Evolutionary conservation across 108 stramenopile species (phyloP), one percentile per base, ranked within the genome.

Genomic region (Stephanodiscus minutulus): DNA sequence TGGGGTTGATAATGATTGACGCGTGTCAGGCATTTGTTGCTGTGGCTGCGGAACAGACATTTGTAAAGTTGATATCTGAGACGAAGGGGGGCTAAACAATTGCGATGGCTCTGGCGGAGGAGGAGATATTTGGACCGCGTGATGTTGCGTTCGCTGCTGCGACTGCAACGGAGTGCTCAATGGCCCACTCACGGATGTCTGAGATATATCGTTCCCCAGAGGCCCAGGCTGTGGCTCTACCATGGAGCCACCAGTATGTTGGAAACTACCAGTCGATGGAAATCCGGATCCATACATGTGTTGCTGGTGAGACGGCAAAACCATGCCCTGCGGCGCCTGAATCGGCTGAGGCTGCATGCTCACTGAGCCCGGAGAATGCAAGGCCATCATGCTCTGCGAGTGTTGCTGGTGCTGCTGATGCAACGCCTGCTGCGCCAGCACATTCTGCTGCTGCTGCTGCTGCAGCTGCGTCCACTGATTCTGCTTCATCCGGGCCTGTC

Each of bases 401-500:
- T 47, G 41, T 28, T 61, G 70, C 59, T 71, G 59, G 18, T 58
- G 57, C 57, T 79, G 77, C 60, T 73, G 82, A 58, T 54, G 69
- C 48, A 59, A 28, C 12, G 70, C 61, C 54, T 77, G 76, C 47
- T 35, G 69, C 11, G 76, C 55, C 18, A 54, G 56, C 36, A 52
- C 29, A 48, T 49, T 65, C 18, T 65, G 68, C 27, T 77, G 81
- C 59, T 73, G 68, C 63, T 78, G 74, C 35, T 79, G 77, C 22
- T 79, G 78, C 27, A 58, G 36, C 12, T 64, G 64, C 37, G 73
- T 67, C 75, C 85, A 86, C 46, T 85, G 82, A 31, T 88, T 87
- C 70, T 91, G 86, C 65, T 85, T 86, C 58, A 86, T 82, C 60
- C 89, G 75, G 7, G 88, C 91, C n/a, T 78, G 73, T 44, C 89